Conservation (phyloP, 805 yeast species). For the Lachancea mirantina region DNA sequence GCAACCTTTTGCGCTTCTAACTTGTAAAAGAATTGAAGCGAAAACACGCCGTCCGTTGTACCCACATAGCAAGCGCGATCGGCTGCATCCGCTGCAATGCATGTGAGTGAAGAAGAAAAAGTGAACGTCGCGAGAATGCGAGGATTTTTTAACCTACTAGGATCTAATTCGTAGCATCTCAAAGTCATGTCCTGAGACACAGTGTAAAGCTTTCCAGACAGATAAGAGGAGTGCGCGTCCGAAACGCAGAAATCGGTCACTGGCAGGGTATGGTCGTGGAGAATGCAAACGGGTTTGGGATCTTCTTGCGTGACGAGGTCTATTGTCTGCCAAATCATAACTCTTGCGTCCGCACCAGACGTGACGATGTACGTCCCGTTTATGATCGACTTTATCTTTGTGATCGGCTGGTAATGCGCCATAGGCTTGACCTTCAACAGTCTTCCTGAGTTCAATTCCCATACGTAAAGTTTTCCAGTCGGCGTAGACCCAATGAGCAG, state of each 20-base stretch:
- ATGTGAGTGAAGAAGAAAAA: conserved; percentile 48
- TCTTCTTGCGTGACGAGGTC: conserved; percentile 44
- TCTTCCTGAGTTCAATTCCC: conserved; percentile 79
- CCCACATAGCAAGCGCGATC: conserved; percentile 72
- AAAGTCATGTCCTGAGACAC: conserved; percentile 69
- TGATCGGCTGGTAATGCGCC: conserved; percentile 76
- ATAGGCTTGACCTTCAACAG: conserved; percentile 60
- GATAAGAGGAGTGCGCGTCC: conserved; percentile 35
- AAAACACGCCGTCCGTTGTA: conserved; percentile 44
- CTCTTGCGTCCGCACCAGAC: conserved; percentile 77
- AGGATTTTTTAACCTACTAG: conserved; percentile 16
- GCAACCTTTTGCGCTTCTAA: conserved; percentile 33
- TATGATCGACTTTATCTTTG: conserved; percentile 48
- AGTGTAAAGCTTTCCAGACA: conserved; percentile 60
- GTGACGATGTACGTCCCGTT: conserved; percentile 64
- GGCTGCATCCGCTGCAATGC: conserved; percentile 68
- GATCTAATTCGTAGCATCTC: conserved; percentile 54
- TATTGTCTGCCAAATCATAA: conserved; percentile 61
- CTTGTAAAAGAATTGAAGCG: conserved; percentile 27
- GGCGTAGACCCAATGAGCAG: conserved; percentile 55
- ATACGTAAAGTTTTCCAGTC: conserved; percentile 68
- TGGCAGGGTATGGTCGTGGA: conserved; percentile 51
- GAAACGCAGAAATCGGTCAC: conserved; percentile 37
- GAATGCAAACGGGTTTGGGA: conserved; percentile 49
- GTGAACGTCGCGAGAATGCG: conserved; percentile 63